Evolutionary conservation across 805 yeast species (phyloP).

Genomic region (Nakazawaea laoshanensis): DNA sequence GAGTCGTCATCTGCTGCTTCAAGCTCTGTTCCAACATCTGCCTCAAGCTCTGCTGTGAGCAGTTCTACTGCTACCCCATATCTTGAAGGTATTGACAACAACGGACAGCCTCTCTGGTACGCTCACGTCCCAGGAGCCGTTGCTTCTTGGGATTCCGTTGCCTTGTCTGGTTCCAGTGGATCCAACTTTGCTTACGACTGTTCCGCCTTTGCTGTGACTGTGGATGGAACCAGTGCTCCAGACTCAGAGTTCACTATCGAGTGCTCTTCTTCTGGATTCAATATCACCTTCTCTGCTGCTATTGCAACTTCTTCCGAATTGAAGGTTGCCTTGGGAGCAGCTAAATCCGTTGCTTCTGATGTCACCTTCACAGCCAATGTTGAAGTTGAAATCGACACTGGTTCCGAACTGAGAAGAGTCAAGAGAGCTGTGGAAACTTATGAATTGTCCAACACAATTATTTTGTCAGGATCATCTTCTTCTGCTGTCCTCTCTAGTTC

Average conservation of each 20-base stretch:
- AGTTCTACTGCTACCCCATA: constrained; percentile 6
- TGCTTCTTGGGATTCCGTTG: constrained; percentile 4
- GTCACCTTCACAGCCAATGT: constrained; percentile 2
- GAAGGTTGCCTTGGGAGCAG: constrained; percentile 1
- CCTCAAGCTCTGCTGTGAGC: too few relatives aligned
- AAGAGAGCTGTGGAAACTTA: constrained; percentile 8
- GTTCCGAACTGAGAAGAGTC: constrained; percentile 4
- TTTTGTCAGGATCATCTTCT: constrained; percentile 1
- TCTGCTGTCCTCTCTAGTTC: neutral
- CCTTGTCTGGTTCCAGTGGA: neutral
- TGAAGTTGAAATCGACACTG: constrained; percentile 1
- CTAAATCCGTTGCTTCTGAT: neutral
- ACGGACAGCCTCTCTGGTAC: constrained; percentile 6
- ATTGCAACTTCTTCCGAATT: neutral
- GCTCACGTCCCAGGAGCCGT: constrained; percentile 6
- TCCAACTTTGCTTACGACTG: constrained; percentile 3
- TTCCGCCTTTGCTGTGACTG: constrained; percentile 1
- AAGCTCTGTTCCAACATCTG: too few relatives aligned
- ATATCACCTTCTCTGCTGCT: constrained; percentile 3
- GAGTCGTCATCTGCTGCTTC: too few relatives aligned
- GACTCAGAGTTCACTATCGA: neutral
- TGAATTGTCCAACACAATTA: constrained; percentile 2
- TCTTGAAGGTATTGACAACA: constrained; percentile 3
- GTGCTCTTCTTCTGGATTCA: neutral
- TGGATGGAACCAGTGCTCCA: constrained; percentile 1